phyloP scores from a whole-genome alignment of 495 filamentous ascomycete species.

The Hypoxylon perforatum region DNA sequence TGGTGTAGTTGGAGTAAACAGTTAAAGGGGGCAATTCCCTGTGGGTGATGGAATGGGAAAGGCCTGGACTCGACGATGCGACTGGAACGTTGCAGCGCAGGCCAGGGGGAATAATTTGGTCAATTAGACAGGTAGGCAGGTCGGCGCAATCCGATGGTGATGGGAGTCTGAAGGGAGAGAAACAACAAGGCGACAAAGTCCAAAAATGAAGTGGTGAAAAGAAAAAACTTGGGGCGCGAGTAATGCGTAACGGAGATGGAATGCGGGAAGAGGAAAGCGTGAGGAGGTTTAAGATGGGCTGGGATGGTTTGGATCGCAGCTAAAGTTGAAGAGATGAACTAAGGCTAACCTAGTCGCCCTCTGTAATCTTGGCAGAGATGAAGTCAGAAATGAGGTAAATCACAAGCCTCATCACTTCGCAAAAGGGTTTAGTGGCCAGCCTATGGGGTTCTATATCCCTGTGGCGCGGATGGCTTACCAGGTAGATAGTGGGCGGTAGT shows the following conservation, averaged over 20 bases:
- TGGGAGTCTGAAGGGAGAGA: too few species aligned
- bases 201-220: background rate
- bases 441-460: slow-evolving; percentile 11
- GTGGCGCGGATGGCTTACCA: too few species aligned
- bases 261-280: slow-evolving; percentile 24
- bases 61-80: slow-evolving; percentile 32
- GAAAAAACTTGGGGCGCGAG: background rate
- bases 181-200: too few species aligned
- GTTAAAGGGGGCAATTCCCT: slow-evolving; percentile 24
- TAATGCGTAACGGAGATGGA: slow-evolving; percentile 28
- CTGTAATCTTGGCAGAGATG: slow-evolving; percentile 25
- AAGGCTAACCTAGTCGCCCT: slow-evolving; percentile 10
- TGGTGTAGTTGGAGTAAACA: slow-evolving; percentile 5
- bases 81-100: slow-evolving; percentile 39
- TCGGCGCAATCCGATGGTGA: slow-evolving; percentile 26
- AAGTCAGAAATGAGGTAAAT: slow-evolving; percentile 33
- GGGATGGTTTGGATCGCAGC: slow-evolving; percentile 19
- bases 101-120: slow-evolving; percentile 10
- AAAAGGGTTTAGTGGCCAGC: slow-evolving; percentile 29
- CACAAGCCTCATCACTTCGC: slow-evolving; percentile 35
- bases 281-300: slow-evolving; percentile 15
- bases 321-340: slow-evolving; percentile 17
- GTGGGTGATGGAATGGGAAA: slow-evolving; percentile 15
- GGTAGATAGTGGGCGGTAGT: too few species aligned
- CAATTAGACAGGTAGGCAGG: slow-evolving; percentile 16